These are phyloP conservation scores for Rosa lucieae DNA, from an alignment of 306 rosid genomes.

Conservation along the genomic window DNA sequence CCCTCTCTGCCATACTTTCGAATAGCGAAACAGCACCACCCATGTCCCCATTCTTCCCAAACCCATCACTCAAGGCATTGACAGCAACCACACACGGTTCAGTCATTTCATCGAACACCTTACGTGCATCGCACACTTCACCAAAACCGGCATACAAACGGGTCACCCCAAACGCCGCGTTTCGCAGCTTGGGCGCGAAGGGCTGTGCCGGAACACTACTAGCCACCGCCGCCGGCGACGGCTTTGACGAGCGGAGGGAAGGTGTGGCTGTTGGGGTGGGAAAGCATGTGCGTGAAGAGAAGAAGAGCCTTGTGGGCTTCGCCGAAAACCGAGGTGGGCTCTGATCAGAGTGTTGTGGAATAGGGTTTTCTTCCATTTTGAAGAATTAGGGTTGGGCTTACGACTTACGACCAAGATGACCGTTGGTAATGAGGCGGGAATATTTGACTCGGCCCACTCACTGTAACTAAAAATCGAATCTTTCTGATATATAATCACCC, in stretches of 20 bases:
- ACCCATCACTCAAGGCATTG: constrained; percentile 68
- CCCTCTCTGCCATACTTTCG: too few relatives aligned
- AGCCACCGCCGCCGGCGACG: neutral
- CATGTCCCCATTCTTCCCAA: too few relatives aligned
- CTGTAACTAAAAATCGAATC: too few relatives aligned
- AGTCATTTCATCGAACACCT: constrained; percentile 75
- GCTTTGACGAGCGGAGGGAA: constrained; percentile 68
- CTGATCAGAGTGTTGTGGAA: constrained; percentile 65
- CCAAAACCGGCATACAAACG: constrained; percentile 38
- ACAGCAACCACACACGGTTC: constrained; percentile 45
- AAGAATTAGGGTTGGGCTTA: constrained; percentile 16
- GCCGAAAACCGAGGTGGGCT: constrained; percentile 44
- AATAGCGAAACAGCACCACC: too few relatives aligned
- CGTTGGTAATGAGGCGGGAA: constrained; percentile 46
- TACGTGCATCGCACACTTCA: constrained; percentile 38
- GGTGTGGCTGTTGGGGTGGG: constrained; percentile 63
- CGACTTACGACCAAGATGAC: constrained; percentile 34
- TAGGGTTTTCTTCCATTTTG: constrained; percentile 60
- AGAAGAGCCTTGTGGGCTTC: constrained; percentile 40
- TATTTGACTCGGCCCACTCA: neutral
- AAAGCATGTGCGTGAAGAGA: constrained; percentile 70
- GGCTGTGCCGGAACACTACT: constrained; percentile 2
- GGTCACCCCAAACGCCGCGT: constrained; percentile 51
- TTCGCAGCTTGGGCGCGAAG: constrained; percentile 61
- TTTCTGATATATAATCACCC: too few relatives aligned